These are phyloP conservation scores for Rhododendron ovatum DNA, from an alignment of 148 eudicot species.

Conservation along the genomic window DNA sequence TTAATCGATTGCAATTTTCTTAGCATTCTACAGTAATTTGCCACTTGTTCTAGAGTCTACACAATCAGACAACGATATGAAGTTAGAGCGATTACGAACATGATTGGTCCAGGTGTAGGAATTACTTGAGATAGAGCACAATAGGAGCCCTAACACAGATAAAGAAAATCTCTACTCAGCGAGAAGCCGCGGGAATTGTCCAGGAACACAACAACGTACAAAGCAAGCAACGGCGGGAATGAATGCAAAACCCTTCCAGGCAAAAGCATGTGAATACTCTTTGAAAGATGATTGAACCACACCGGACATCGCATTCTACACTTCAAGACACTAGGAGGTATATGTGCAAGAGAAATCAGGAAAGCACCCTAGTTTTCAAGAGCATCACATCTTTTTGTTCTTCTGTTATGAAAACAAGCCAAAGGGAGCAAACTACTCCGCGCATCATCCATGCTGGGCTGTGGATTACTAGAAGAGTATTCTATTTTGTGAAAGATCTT, in stretches of 20 bases:
- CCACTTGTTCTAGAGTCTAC: no score
- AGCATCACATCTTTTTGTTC: neutral
- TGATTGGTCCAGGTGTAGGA: no score
- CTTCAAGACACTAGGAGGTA: neutral
- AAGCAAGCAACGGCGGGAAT: neutral
- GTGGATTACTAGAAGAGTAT: neutral
- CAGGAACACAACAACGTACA: neutral
- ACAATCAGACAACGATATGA: no score
- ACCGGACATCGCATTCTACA: neutral
- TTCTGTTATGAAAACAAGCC: neutral
- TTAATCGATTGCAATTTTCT: no score
- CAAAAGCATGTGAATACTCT: no score
- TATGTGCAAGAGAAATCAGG: neutral
- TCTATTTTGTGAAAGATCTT: neutral
- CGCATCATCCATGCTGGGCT: neutral
- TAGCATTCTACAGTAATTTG: no score
- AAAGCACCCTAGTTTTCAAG: neutral
- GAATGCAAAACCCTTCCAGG: neutral
- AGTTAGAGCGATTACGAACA: no score
- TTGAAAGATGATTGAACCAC: neutral
- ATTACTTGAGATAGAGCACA: neutral
- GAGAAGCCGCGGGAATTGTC: no score
- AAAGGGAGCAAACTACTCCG: neutral
- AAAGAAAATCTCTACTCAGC: neutral
- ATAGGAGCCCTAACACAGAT: neutral